phyloP scores from a whole-genome alignment of 2,329 filamentous ascomycete species.

The Ascochyta viciae-villosae region DNA sequence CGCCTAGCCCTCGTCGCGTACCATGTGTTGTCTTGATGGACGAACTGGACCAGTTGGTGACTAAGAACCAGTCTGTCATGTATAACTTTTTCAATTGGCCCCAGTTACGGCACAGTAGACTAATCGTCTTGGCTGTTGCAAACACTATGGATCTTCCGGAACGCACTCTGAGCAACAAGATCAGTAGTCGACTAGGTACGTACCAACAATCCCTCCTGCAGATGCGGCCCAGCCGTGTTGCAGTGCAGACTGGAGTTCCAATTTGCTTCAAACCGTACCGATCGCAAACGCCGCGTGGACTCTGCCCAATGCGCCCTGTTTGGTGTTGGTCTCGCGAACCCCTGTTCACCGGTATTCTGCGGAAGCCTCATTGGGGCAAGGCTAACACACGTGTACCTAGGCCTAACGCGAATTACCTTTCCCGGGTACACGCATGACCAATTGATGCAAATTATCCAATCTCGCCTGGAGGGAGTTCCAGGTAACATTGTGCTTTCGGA shows the following conservation, averaged over 20 bases:
- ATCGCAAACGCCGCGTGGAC: constrained; percentile 27
- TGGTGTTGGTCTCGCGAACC: constrained; percentile 26
- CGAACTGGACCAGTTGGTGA: constrained; percentile 95
- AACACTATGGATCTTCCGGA: constrained; percentile 99
- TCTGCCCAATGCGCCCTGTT: constrained; percentile 21
- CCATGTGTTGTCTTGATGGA: constrained; percentile 99
- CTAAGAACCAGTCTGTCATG: constrained; percentile 99
- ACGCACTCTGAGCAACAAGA: constrained; percentile 96
- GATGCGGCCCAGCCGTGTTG: constrained; percentile 11
- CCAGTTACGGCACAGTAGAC: constrained; percentile 82
- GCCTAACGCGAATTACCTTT: constrained; percentile 93
- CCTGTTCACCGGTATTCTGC: constrained; percentile 21
- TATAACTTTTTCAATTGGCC: constrained; percentile 99
- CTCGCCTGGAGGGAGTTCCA: constrained; percentile 85
- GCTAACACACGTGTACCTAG: constrained; percentile 47
- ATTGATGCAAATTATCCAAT: constrained; percentile 95
- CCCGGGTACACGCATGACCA: constrained; percentile 97
- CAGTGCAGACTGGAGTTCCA: constrained; percentile 10
- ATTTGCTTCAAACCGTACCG: constrained; percentile 23
- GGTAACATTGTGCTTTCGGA: constrained; percentile 91
- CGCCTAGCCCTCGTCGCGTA: constrained; percentile 86
- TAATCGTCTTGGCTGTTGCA: constrained; percentile 96
- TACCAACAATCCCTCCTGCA: constrained; percentile 15
- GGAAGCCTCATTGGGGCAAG: constrained; percentile 26
- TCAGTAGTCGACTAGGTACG: constrained; percentile 75